These are phyloP conservation scores for Neoboletus brunneissimus DNA, from an alignment of 768 basidiomycete species.

Conservation along the genomic window DNA sequence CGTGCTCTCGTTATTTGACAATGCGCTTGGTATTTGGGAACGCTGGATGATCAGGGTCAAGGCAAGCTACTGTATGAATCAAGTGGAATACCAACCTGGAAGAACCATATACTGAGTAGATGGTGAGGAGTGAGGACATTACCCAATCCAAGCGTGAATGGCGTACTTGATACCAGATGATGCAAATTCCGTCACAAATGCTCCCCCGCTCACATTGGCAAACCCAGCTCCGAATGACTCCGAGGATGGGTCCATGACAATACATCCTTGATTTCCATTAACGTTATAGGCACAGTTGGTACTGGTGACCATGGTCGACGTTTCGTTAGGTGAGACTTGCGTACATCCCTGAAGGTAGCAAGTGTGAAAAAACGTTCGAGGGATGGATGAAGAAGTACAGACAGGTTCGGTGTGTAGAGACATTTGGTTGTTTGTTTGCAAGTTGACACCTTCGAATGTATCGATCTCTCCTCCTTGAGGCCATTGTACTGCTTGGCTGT, in stretches of 20 bases:
- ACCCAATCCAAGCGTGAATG: background rate
- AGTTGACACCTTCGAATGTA: slow-evolving; percentile 80
- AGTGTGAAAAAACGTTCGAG: background rate
- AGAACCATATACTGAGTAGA: slow-evolving; percentile 30
- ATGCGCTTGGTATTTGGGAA: slow-evolving; percentile 43
- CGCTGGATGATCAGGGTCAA: slow-evolving; percentile 18
- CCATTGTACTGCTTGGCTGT: slow-evolving; percentile 54
- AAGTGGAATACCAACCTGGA: slow-evolving; percentile 20
- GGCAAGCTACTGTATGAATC: background rate
- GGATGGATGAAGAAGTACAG: slow-evolving; percentile 11
- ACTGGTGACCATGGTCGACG: slow-evolving; percentile 50
- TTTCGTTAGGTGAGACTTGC: slow-evolving; percentile 46
- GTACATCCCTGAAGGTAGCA: slow-evolving; percentile 44
- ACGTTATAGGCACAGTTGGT: slow-evolving; percentile 58
- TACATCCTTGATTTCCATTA: slow-evolving; percentile 64
- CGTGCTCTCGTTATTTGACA: slow-evolving; percentile 49
- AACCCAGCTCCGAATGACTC: slow-evolving; percentile 67
- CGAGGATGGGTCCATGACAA: slow-evolving; percentile 51
- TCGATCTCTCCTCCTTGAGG: slow-evolving; percentile 72
- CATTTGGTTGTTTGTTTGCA: slow-evolving; percentile 61
- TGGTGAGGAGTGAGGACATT: background rate
- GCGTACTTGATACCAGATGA: slow-evolving; percentile 61
- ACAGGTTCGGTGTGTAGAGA: slow-evolving; percentile 67
- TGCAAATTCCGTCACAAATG: slow-evolving; percentile 74
- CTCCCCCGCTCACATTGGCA: slow-evolving; percentile 63